These are phyloP conservation scores for Yarrowia porcina DNA, from an alignment of 805 yeast genomes.

Conservation along the genomic window DNA sequence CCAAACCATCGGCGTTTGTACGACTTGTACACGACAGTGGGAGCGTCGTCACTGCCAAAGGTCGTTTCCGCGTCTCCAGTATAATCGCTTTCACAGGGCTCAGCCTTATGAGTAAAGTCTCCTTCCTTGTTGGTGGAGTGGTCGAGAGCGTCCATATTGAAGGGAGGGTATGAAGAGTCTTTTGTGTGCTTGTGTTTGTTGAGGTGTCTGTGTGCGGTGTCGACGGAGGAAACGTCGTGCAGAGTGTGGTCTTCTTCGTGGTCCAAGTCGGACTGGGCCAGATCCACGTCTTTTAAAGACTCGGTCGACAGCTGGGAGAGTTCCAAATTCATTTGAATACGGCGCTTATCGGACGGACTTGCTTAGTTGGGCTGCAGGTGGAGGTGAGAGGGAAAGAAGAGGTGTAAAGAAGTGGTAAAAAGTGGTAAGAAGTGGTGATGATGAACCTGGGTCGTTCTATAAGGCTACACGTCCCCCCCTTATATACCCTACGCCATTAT, in stretches of 20 bases:
- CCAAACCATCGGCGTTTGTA: constrained; percentile 39
- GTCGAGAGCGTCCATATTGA: constrained; percentile 9
- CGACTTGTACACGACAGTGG: constrained; percentile 29
- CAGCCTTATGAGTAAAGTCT: background rate
- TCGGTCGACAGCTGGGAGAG: constrained; percentile 17
- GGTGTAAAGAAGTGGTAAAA: background rate
- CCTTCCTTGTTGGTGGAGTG: background rate
- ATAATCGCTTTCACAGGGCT: constrained; percentile 1
- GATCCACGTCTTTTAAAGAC: constrained; percentile 23
- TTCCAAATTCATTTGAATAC: background rate
- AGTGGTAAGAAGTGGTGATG: background rate
- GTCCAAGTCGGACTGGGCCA: constrained; percentile 11
- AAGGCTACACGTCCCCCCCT: no score
- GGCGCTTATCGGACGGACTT: constrained; percentile 15
- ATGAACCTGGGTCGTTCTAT: no score
- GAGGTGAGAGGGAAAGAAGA: background rate
- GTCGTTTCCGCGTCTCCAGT: constrained; percentile 3
- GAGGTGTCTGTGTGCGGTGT: constrained; percentile 13
- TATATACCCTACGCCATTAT: background rate
- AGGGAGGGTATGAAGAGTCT: constrained; percentile 12
- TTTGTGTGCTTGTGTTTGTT: background rate
- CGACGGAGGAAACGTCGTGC: constrained; percentile 6
- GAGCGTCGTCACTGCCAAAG: background rate
- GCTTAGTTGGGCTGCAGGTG: background rate
- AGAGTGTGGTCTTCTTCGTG: constrained; percentile 8